Evolutionary conservation across 495 filamentous ascomycete species (phyloP), one percentile per base, ranked within the genome.

Genomic region (Xylaria cubensis): DNA sequence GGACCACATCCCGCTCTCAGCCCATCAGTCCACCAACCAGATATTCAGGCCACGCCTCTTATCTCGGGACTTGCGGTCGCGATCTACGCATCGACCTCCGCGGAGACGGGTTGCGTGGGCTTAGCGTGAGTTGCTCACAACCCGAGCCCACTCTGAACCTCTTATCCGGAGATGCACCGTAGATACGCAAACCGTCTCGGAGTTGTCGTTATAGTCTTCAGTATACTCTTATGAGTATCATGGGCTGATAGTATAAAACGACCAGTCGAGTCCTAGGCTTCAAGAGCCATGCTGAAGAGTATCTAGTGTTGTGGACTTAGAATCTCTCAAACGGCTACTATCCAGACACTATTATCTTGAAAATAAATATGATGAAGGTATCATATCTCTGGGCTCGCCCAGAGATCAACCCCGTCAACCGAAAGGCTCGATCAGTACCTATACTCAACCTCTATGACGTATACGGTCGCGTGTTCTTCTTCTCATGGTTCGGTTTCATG

Each of bases 401-500:
- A 21, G 81, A 84, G 69, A 79, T 93, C 79, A 95, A 97, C 77
- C 93, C 93, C 0, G 83, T 90, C 80, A 97, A 92, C 78, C 86
- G 86, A 19, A 97, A 97, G 79, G 95, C 95, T 42, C 88, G 87
- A 51, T 92, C 92, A 0, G 90, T 98, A 62, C 95, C 95, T 0
- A 77, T 93, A 42, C 79, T 98, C 36, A 98, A 98, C 78, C 90
- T 92, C 10, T 76, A 93, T 71, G 89, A 97, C 75, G 78, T 89
- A 72, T 77, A 98, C 86, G 94, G 95, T 58, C 88, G 94, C 3
- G 93, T 96, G 0, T 97, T 97, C 81, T 94, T 94, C 86, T 97
- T 98, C 83, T 93, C 94, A 0, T 97, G 95, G 92, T 88, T 94
- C 62, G 95, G 95, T 10, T 98, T 98, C 83, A 93, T 98, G 90